Base-by-base conservation (phyloP, 208 protist species). In the Acanthamoeba triangularis region DNA sequence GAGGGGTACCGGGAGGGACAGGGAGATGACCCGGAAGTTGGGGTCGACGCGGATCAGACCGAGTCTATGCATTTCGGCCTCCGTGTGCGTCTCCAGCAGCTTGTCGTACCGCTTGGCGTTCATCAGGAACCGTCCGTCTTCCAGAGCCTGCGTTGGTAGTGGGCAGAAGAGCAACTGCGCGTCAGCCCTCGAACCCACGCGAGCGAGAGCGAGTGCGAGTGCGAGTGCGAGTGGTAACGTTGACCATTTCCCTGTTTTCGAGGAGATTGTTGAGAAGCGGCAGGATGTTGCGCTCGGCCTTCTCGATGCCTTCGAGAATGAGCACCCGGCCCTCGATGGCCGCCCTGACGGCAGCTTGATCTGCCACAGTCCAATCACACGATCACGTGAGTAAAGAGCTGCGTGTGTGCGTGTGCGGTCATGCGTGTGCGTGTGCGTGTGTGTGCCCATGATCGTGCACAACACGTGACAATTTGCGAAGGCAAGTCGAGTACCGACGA, bases 171-270 rank as follows among this genome's bases (percentile, higher is more conserved):
- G 61, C 6, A 47, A 47, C 44, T 69, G 61, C 6, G 67, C 67
- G 67, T 41, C 33, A 74, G 33, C n/a, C 35, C 20, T 0, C 20
- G 63, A 11, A 28, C 11, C n/a, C 7, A 13, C 4, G 5, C 61
- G 61, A n/a, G 61, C 2, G 37, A 4, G 37, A 41, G 37, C 37
- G 37, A n/a, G n/a, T n/a, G 54, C 5, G 20, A 13, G 54, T 23
- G 20, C 56, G 56, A 18, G 7, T 28, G 25, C 14, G 56, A 63
- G 44, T 13, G 44, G 44, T 80, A 78, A 80, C 30, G 37, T 49
- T n/a, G 0, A 90, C 96, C 99, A 99, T 99, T 96, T 99, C 99
- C 11, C 99, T 95, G 95, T 99, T 99, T 84, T 99, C 99, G 20
- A 99, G 97, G 37, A 99, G 96, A 94, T 99, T 99, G 97, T 99